These are phyloP conservation scores for Komagataella pastoris DNA, from an alignment of 805 yeast genomes.

Conservation along the genomic window DNA sequence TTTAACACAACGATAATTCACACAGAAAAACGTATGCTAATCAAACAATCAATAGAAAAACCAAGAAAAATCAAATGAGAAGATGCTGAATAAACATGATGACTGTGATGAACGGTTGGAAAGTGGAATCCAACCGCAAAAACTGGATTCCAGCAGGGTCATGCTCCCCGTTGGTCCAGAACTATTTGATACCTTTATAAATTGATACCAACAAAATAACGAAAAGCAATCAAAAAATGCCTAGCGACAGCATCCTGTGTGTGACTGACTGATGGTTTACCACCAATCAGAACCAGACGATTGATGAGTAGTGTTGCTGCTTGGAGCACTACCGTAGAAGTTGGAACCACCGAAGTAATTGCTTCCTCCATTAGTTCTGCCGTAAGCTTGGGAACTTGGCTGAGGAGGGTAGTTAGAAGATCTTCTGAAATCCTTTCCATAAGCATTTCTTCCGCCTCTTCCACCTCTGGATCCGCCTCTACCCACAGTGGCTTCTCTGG, in stretches of 20 bases:
- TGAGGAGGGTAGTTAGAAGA: slow-evolving; percentile 11
- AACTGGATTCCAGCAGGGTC: neutral
- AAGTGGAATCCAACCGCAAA: neutral
- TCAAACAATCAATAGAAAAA: neutral
- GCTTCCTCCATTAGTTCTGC: slow-evolving; percentile 16
- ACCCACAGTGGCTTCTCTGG: slow-evolving; percentile 59
- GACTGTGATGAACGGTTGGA: neutral
- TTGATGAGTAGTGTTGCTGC: neutral
- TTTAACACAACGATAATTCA: neutral
- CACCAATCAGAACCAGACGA: neutral
- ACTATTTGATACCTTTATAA: neutral
- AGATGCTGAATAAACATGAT: neutral
- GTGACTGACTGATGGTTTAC: neutral
- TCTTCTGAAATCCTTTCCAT: slow-evolving; percentile 38
- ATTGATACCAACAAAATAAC: neutral
- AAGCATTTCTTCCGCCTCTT: slow-evolving; percentile 27
- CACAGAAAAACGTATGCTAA: neutral
- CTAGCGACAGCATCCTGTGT: neutral
- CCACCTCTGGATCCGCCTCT: slow-evolving; percentile 43
- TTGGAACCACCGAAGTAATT: slow-evolving; percentile 22
- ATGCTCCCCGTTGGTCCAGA: neutral
- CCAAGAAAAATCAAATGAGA: neutral
- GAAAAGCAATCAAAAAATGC: slow-evolving; percentile 1
- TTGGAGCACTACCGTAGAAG: slow-evolving; percentile 10
- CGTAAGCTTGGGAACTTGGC: slow-evolving; percentile 6